A percentile compares a stretch with the other conserved stretches of the same genome.
These are phyloP conservation scores for Papiliotrema nemorosa DNA, from an alignment of 1,284 basidiomycete genomes.

Conservation along the genomic window DNA sequence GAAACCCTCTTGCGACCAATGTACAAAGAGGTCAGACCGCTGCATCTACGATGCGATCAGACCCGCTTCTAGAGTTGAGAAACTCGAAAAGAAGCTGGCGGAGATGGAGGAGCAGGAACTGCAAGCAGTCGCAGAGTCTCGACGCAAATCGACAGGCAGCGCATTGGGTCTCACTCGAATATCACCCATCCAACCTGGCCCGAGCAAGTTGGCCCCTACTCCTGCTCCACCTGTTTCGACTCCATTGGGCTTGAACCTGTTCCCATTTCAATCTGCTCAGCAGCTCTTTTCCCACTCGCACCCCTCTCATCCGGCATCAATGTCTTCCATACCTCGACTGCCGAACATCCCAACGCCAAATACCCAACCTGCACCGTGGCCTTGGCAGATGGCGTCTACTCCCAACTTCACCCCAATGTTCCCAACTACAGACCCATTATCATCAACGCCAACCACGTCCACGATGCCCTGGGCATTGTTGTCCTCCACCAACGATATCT, in stretches of 20 bases:
- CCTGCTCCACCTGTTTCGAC: neutral
- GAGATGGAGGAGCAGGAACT: constrained; percentile 25
- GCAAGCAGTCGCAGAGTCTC: neutral
- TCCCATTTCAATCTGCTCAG: neutral
- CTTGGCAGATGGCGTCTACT: neutral
- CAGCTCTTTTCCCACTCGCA: neutral
- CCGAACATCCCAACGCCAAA: neutral
- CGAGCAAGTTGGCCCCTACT: neutral
- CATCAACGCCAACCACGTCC: neutral
- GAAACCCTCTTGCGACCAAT: constrained; percentile 34
- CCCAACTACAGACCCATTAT: neutral
- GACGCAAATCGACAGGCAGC: constrained; percentile 1
- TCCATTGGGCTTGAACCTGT: neutral
- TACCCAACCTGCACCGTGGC: neutral
- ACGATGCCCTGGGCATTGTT: constrained; percentile 9
- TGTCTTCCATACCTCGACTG: neutral
- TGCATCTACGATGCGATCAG: constrained; percentile 30
- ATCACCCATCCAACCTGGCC: neutral
- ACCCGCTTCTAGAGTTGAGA: constrained; percentile 31
- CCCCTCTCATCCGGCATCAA: neutral
- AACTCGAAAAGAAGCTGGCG: constrained; percentile 26
- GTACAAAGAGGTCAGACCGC: constrained; percentile 25
- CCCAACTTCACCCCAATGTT: neutral
- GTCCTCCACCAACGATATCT: constrained; percentile 9
- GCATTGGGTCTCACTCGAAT: neutral